Base-by-base conservation (phyloP, 331 rosid species). In the Erythrophleum ivorense region DNA sequence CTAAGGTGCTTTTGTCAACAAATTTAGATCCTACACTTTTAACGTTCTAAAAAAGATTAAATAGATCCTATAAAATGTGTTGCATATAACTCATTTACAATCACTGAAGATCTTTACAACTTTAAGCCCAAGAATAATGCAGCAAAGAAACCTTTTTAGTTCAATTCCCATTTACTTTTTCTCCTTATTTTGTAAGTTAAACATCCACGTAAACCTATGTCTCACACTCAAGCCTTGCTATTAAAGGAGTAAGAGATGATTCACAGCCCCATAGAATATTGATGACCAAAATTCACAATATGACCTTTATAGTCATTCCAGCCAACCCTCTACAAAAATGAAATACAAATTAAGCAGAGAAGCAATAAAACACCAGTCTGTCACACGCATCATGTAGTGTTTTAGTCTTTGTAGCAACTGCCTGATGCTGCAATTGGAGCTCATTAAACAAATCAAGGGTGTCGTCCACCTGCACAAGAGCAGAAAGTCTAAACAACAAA, bases 361-460 rank as follows among this genome's bases (percentile, higher is more conserved):
- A 40, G 79, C 75, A 74, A 81, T 71, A 77, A 84, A 85, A 79
- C 33, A 94, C 99, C 95, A 96, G 70, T 78, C 97, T 83, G 46
- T 96, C 99, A 69, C 99, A 96, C 5, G 99, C 99, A 86, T 94
- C 99, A 73, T 96, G 99, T 73, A 96, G 98, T 1, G 99, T 96
- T 89, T 92, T 94, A 45, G 99, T 96, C 94, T 94, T 96, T 29
- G 95, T 94, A 77, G 98, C 97, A 31, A 96, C 98, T 38, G 98
- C 98, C 77, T 92, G 95, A 88, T 96, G 99, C 87, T 96, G 97
- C 88, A 90, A 77, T 62, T 96, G 98, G 57, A 96, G 85, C 41
- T 92, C 98, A 33, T 91, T 91, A 85, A 94, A 94, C 75, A 91
- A 87, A 80, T 88, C 97, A 16, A 94, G 71, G 11, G 99, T 94